Percentiles rank a stretch among this genome's conserved stretches.
These are phyloP conservation scores for Fusarium sublunatum DNA, from an alignment of 2,329 filamentous ascomycete species.

Conservation along the genomic window DNA sequence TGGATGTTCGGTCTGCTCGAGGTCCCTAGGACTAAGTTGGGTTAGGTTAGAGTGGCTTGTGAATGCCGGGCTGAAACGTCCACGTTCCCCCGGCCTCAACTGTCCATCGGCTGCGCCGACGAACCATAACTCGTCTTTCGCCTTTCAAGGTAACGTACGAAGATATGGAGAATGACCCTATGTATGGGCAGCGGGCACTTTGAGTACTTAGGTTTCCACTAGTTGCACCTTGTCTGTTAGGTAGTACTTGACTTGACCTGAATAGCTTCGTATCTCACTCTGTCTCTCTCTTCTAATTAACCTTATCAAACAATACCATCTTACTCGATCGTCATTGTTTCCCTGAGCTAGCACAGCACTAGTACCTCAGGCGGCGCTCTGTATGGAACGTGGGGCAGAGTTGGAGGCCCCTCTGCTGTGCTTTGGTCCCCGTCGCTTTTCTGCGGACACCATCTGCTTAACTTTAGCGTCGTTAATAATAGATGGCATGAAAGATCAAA, in stretches of 20 bases:
- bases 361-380: constrained; percentile 7
- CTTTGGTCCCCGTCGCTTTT: neutral
- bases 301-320: neutral
- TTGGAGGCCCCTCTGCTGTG: constrained; percentile 2
- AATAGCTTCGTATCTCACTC: too few relatives aligned
- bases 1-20: neutral
- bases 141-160: constrained; percentile 3
- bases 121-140: constrained; percentile 12
- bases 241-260: too few relatives aligned
- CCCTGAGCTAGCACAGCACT: constrained; percentile 4
- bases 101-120: constrained; percentile 6
- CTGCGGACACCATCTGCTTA: neutral
- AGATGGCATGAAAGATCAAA: neutral
- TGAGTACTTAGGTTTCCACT: too few relatives aligned
- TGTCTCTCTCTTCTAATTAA: neutral
- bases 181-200: too few relatives aligned
- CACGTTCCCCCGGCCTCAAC: constrained; percentile 10
- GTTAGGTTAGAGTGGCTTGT: constrained; percentile 26
- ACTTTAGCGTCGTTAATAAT: neutral
- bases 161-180: too few relatives aligned
- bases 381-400: constrained; percentile 25
- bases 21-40: neutral
- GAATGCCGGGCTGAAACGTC: constrained; percentile 39
- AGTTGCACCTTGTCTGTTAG: too few relatives aligned
- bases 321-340: neutral